Conservation (phyloP, 2,329 filamentous ascomycete species). For the Exophiala sideris region DNA sequence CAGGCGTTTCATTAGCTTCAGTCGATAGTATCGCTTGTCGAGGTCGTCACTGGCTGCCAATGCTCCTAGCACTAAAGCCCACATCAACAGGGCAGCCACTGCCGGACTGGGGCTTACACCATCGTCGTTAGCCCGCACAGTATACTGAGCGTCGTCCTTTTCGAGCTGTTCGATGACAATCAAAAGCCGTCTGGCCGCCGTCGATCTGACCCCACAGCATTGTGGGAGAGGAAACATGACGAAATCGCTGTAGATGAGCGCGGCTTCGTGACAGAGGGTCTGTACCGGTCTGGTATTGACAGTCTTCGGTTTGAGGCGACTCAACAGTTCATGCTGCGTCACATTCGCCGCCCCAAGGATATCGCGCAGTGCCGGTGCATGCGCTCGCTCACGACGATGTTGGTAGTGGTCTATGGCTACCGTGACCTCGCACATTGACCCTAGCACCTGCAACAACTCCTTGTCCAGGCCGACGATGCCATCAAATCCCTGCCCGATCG, state of each 20-base stretch:
- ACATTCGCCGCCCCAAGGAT: conserved; percentile 9
- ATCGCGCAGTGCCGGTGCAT: conserved; percentile 1
- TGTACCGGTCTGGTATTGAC: background rate
- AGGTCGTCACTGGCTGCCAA: conserved; percentile 10
- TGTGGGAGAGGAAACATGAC: conserved; percentile 11
- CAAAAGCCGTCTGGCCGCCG: conserved; percentile 3
- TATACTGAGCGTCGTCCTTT: background rate
- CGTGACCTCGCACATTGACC: conserved; percentile 8
- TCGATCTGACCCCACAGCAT: conserved; percentile 2
- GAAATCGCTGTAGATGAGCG: conserved; percentile 17
- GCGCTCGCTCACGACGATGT: background rate
- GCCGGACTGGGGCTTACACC: background rate
- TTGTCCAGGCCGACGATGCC: conserved; percentile 1
- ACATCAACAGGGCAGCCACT: conserved; percentile 2
- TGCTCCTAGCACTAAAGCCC: conserved; percentile 9
- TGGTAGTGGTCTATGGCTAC: conserved; percentile 14
- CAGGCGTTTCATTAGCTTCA: too few relatives aligned
- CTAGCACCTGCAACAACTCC: conserved; percentile 1
- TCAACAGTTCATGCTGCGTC: conserved; percentile 9
- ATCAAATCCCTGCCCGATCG: conserved; percentile 7
- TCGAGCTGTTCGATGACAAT: conserved; percentile 10
- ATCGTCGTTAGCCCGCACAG: background rate
- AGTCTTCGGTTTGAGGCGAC: background rate
- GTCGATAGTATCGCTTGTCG: background rate
- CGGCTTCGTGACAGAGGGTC: conserved; percentile 8